These are phyloP conservation scores for Fonsecaea multimorphosa DNA, from an alignment of 2,329 filamentous ascomycete genomes.

Conservation along the genomic window DNA sequence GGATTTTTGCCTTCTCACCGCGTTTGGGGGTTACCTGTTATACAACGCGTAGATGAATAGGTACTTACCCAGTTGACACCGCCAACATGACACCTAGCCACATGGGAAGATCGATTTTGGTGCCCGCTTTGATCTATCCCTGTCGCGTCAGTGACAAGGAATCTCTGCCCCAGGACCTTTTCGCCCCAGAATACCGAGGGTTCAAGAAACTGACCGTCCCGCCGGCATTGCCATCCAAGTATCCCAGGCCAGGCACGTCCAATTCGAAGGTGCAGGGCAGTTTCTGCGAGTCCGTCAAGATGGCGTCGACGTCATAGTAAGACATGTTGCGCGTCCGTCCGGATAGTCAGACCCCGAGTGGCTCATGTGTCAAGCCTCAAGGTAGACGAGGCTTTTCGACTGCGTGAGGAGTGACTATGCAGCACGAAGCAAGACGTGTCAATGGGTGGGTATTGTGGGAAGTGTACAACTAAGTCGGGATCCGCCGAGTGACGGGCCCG, in stretches of 20 bases:
- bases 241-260: constrained; percentile 83
- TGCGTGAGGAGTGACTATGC: neutral
- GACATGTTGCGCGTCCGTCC: constrained; percentile 15
- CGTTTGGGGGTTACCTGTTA: neutral
- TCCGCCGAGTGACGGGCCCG: too few species aligned
- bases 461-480: neutral
- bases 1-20: neutral
- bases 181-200: too few species aligned
- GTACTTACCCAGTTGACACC: constrained; percentile 60
- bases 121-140: constrained; percentile 74
- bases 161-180: too few species aligned
- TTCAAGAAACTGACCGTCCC: constrained; percentile 56
- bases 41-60: too few species aligned
- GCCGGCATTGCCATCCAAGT: constrained; percentile 82
- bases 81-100: constrained; percentile 97
- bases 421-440: neutral
- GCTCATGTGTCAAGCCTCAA: neutral
- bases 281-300: constrained; percentile 72
- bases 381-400: too few species aligned
- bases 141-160: neutral
- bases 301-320: constrained; percentile 57
- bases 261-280: constrained; percentile 94
- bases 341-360: neutral
- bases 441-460: neutral
- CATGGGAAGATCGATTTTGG: constrained; percentile 80